Evolutionary conservation across 441 rosid species (phyloP).

Genomic region (Gossypium schwendimanii): DNA sequence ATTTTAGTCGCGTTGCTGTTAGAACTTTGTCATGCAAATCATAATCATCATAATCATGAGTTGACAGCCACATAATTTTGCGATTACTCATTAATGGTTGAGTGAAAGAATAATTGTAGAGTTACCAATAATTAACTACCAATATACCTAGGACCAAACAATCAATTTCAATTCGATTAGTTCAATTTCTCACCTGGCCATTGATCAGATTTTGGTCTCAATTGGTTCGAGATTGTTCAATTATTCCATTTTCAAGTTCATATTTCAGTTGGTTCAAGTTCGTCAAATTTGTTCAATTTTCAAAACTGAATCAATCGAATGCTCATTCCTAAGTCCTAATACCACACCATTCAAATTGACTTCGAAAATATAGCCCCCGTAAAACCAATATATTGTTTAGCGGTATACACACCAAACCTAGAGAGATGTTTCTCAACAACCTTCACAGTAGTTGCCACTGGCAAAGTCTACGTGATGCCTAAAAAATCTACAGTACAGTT

Average conservation of each 20-base stretch:
- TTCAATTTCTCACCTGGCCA: background rate
- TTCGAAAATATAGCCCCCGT: background rate
- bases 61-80: too few relatives aligned
- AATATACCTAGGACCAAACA: too few relatives aligned
- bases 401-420: too few relatives aligned
- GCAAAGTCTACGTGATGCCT: background rate
- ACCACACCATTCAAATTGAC: background rate
- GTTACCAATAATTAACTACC: too few relatives aligned
- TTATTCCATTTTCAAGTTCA: background rate
- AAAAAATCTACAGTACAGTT: background rate
- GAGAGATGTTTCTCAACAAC: background rate
- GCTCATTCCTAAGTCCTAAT: background rate
- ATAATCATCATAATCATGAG: too few relatives aligned
- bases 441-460: background rate
- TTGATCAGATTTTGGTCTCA: background rate
- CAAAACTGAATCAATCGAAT: background rate
- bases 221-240: background rate
- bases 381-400: background rate
- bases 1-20: too few relatives aligned
- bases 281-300: background rate
- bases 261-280: background rate
- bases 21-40: too few relatives aligned
- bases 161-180: background rate
- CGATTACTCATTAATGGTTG: too few relatives aligned
- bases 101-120: too few relatives aligned